Base-by-base conservation (phyloP, 257 asterid species). In the Knoxia roxburghii region DNA sequence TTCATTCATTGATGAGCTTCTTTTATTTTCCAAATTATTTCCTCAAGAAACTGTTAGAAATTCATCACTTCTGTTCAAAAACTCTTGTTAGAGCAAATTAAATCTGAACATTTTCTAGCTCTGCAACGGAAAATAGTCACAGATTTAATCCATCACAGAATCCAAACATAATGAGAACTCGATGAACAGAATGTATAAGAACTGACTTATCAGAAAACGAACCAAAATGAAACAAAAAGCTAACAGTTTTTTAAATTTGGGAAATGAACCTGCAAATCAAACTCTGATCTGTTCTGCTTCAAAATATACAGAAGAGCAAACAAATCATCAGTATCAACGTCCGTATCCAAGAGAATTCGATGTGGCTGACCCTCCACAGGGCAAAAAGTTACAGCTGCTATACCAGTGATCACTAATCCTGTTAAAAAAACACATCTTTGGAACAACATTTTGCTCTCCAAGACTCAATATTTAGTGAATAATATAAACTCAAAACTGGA, bases 291-390 rank as follows among this genome's bases (percentile, higher is more conserved):
- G 52, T 83, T 85, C 27, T 89, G 93, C 88, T 87, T 91, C 88
- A 91, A 76, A 67, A 89, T 69, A 72, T 89, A 91, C 32, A 89
- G 61, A 21, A 91, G 84, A 61, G 95, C 96, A 73, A 91, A 87
- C n/a, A 87, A 67, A 82, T 91, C 98, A 80, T 87, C 98, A 7
- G 92, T 80, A 61, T 83, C 98, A 12, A 87, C 76, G 60, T 91
- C 96, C 20, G 96, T 84, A 58, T 87, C 98, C 85, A 89, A 65
- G 0, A 91, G 77, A 76, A 91, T 91, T 75, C 95, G 75, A 23
- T 79, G 83, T 11, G 95, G 86, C 61, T 6, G 73, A 48, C 81
- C 72, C 64, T 73, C 82, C 51, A 57, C 73, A 53, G 57, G 26
- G 37, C 45, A 4, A 4, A 53, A 29, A 11, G 26, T 48, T 55